Evolutionary conservation across 768 basidiomycete genomes (phyloP).

Genomic region (Daedaleopsis sinensis): DNA sequence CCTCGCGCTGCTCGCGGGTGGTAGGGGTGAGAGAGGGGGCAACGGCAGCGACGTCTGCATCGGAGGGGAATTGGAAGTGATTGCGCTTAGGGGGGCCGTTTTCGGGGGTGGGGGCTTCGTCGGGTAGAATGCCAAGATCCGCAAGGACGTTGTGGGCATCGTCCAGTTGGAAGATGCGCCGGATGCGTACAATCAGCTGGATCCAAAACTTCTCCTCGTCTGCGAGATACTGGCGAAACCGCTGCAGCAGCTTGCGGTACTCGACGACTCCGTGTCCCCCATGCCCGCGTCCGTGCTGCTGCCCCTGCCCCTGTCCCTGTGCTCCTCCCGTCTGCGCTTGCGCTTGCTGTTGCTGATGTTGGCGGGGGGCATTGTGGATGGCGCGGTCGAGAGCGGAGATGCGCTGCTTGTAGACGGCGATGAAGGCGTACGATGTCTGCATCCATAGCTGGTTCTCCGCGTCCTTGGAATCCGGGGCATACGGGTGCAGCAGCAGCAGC

Average conservation of each 20-base stretch:
- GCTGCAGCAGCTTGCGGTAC: slow-evolving; percentile 80
- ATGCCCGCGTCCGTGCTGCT: slow-evolving; percentile 38
- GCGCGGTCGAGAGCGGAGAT: slow-evolving; percentile 68
- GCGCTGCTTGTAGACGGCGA: slow-evolving; percentile 78
- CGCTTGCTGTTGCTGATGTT: slow-evolving; percentile 32
- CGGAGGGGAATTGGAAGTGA: slow-evolving; percentile 66
- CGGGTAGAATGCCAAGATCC: slow-evolving; percentile 52
- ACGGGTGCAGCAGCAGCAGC: slow-evolving; percentile 69
- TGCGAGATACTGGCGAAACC: slow-evolving; percentile 87
- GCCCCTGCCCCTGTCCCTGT: slow-evolving; percentile 37
- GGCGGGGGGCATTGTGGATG: slow-evolving; percentile 38
- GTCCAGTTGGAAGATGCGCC: slow-evolving; percentile 69
- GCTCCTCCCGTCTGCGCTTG: slow-evolving; percentile 36
- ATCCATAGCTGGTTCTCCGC: slow-evolving; percentile 89
- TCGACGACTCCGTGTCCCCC: slow-evolving; percentile 70
- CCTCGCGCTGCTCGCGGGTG: slow-evolving; percentile 56
- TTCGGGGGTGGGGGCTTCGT: slow-evolving; percentile 29
- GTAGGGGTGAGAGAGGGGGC: slow-evolving; percentile 35
- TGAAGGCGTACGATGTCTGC: slow-evolving; percentile 88
- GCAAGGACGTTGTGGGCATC: slow-evolving; percentile 62
- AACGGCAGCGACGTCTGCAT: slow-evolving; percentile 40
- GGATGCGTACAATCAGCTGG: slow-evolving; percentile 74
- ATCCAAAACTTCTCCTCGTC: slow-evolving; percentile 94
- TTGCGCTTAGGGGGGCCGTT: slow-evolving; percentile 46
- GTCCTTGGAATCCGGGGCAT: slow-evolving; percentile 74